Evolutionary conservation across 208 protist species (phyloP).

Genomic region (Porcisia deanei): DNA sequence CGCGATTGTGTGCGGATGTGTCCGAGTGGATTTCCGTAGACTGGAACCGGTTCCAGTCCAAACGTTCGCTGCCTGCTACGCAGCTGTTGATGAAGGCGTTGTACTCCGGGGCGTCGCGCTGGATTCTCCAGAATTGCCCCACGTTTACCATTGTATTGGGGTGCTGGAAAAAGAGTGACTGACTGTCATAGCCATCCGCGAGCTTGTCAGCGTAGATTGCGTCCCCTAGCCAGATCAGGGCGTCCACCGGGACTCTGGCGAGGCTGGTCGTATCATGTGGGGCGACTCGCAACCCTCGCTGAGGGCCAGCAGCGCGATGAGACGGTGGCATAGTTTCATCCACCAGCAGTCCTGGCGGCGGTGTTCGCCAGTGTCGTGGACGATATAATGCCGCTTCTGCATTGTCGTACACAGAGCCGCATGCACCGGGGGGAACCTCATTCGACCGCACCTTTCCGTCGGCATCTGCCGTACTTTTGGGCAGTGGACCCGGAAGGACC

Average conservation of each 20-base stretch:
- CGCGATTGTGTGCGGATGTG: neutral
- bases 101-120: slow-evolving; percentile 63
- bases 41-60: neutral
- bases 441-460: neutral
- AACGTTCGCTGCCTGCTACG: slow-evolving; percentile 13
- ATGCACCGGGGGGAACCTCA: slow-evolving; percentile 26
- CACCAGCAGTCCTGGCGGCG: slow-evolving; percentile 3
- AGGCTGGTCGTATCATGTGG: neutral
- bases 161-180: slow-evolving; percentile 26
- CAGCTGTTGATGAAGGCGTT: slow-evolving; percentile 58
- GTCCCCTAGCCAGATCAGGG: slow-evolving; percentile 83
- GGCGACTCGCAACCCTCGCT: neutral
- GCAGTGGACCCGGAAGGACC: neutral
- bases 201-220: slow-evolving; percentile 81
- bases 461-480: neutral
- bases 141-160: slow-evolving; percentile 42
- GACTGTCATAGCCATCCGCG: slow-evolving; percentile 26
- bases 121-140: slow-evolving; percentile 57
- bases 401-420: slow-evolving; percentile 31
- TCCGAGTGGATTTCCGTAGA: neutral
- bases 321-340: neutral
- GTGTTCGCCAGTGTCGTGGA: neutral
- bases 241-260: slow-evolving; percentile 43
- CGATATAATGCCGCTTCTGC: slow-evolving; percentile 12
- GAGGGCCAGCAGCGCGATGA: neutral